Base-by-base conservation (phyloP, 2,329 filamentous ascomycete genomes). In the Aspergillus sojae region DNA sequence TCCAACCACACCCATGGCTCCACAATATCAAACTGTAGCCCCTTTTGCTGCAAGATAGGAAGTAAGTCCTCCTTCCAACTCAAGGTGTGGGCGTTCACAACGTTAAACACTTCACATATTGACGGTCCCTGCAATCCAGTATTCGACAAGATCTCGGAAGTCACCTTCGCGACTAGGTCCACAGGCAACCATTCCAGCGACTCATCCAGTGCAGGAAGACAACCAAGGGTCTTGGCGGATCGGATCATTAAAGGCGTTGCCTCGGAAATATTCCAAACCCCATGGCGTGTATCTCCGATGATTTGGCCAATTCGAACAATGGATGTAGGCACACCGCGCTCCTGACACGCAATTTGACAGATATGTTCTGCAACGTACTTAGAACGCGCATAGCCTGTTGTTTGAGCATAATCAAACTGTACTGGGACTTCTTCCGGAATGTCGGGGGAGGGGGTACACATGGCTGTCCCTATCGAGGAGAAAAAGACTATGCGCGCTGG, bases 221-320 rank as follows among this genome's bases (percentile, higher is more conserved):
- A 26, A 26, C 26, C 26, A 26, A 26, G 26, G 3, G 26, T 26
- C 26, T 26, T 26, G 26, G 57, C 57, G 7, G 57, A 32, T 19
- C 32, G 57, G 12, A 58, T 34, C 43, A 58, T 48, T 9, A 64
- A 59, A 6, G 69, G 64, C 39, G 65, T 67, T 23, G 54, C 55
- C 39, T 68, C 67, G 16, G 36, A 53, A 7, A 59, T 43, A 45
- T 67, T 69, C 67, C 67, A 69, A 16, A 66, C 63, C 3, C 63
- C 61, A 21, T 59, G 30, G n/a, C 50, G 30, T 5, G 71, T 72
- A 57, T 78, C 75, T 3, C 72, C 76, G 11, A 73, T 63, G 41
- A 79, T 71, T 62, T 78, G 74, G 0, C 76, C 75, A 14, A 77
- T 68, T n/a, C 76, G 72, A 39, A 77, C 59, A 36, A 77, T 68